Conservation (phyloP, 768 basidiomycete species). For the Podaxis sp. region DNA sequence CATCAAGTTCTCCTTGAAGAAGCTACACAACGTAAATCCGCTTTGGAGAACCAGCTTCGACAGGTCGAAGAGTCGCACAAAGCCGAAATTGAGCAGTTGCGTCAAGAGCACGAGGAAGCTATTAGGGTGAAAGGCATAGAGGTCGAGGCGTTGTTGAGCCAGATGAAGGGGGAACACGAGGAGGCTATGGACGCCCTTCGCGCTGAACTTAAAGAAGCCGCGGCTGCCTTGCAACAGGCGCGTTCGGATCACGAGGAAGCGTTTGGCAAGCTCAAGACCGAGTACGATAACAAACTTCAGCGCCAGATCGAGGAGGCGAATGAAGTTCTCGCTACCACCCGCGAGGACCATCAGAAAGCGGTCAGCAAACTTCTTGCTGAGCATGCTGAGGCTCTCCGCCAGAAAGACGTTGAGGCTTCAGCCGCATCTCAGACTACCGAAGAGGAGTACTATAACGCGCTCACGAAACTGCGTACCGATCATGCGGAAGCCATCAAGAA, state of each 20-base stretch:
- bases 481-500: slow-evolving; percentile 66
- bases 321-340: slow-evolving; percentile 44
- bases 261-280: slow-evolving; percentile 54
- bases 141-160: slow-evolving; percentile 1
- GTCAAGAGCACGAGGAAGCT: slow-evolving; percentile 48
- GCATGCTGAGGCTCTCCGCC: slow-evolving; percentile 56
- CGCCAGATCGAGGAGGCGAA: slow-evolving; percentile 56
- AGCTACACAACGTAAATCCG: slow-evolving; percentile 55
- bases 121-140: slow-evolving; percentile 29
- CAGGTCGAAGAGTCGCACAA: slow-evolving; percentile 51
- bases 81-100: slow-evolving; percentile 46
- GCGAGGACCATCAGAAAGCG: slow-evolving; percentile 53
- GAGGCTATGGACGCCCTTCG: slow-evolving; percentile 36
- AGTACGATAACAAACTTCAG: slow-evolving; percentile 55
- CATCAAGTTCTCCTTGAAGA: slow-evolving; percentile 55
- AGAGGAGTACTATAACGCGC: slow-evolving; percentile 79
- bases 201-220: slow-evolving; percentile 43
- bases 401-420: slow-evolving; percentile 60
- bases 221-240: slow-evolving; percentile 42
- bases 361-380: slow-evolving; percentile 49
- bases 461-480: slow-evolving; percentile 74
- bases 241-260: slow-evolving; percentile 60
- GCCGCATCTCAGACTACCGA: slow-evolving; percentile 65
- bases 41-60: slow-evolving; percentile 51
- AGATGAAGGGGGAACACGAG: slow-evolving; percentile 41